These are phyloP conservation scores for Penicillium aurantiogriseum DNA, from an alignment of 2,329 filamentous ascomycete genomes.

Conservation along the genomic window DNA sequence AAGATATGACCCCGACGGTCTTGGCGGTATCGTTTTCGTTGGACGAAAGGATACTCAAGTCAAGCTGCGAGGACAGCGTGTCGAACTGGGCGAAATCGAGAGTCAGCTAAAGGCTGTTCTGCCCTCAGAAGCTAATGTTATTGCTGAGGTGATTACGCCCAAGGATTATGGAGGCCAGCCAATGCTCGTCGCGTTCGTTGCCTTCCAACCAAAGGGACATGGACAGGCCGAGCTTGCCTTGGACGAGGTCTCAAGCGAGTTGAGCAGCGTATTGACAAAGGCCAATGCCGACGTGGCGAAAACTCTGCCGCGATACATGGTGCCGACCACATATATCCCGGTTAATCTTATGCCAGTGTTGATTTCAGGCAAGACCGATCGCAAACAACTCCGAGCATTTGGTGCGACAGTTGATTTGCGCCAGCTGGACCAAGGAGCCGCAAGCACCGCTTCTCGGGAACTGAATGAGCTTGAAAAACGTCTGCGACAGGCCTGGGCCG, in stretches of 20 bases:
- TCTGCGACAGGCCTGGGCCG: slow-evolving; percentile 37
- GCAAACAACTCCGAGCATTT: slow-evolving; percentile 38
- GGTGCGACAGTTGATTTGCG: slow-evolving; percentile 35
- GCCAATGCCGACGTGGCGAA: slow-evolving; percentile 27
- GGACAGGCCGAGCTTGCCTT: slow-evolving; percentile 18
- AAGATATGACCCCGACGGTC: slow-evolving; percentile 39
- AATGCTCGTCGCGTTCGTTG: slow-evolving; percentile 34
- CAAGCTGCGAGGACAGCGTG: slow-evolving; percentile 44
- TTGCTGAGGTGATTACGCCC: slow-evolving; percentile 50
- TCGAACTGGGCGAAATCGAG: slow-evolving; percentile 46
- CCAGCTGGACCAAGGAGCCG: slow-evolving; percentile 27
- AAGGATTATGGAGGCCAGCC: slow-evolving; percentile 29
- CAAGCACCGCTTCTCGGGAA: slow-evolving; percentile 19
- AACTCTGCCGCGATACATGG: slow-evolving; percentile 35
- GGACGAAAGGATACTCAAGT: slow-evolving; percentile 44
- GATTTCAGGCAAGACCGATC: slow-evolving; percentile 48
- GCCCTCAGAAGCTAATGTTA: slow-evolving; percentile 38
- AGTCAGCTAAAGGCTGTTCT: slow-evolving; percentile 33
- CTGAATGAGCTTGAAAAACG: slow-evolving; percentile 34
- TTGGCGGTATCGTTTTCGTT: slow-evolving; percentile 38
- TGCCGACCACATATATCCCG: slow-evolving; percentile 45
- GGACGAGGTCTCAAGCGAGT: slow-evolving; percentile 17
- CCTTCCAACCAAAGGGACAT: slow-evolving; percentile 25
- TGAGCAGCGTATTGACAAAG: slow-evolving; percentile 18
- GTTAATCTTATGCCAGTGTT: slow-evolving; percentile 44